These are phyloP conservation scores for Viola pubescens DNA, from an alignment of 441 rosid species.

Conservation along the genomic window DNA sequence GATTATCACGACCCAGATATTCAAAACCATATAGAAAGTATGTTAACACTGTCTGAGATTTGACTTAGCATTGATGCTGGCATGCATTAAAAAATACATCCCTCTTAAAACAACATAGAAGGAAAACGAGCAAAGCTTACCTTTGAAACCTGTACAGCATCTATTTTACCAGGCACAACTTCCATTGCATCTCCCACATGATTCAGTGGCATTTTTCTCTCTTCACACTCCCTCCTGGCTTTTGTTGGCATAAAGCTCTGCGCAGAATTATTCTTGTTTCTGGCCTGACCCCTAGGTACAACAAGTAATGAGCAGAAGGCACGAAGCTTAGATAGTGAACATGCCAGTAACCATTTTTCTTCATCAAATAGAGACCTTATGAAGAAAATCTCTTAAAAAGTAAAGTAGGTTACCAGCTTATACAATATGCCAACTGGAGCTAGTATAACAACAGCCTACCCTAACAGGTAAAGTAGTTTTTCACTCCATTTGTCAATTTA, in stretches of 20 bases:
- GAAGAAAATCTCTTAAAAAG: too few relatives aligned
- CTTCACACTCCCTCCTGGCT: conserved; percentile 28
- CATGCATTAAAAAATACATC: not conserved
- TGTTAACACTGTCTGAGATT: too few relatives aligned
- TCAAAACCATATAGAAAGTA: too few relatives aligned
- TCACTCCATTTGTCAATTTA: too few relatives aligned
- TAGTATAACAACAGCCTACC: not conserved
- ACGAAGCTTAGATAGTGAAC: too few relatives aligned
- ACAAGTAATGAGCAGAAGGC: conserved; percentile 10
- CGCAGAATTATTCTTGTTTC: conserved; percentile 24
- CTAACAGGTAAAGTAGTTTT: not conserved
- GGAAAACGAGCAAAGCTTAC: conserved; percentile 15
- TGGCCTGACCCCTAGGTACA: conserved; percentile 30
- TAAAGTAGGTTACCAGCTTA: too few relatives aligned
- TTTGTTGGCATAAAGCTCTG: conserved; percentile 22
- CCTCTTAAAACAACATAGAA: not conserved
- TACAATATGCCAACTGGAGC: too few relatives aligned
- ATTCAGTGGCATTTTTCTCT: conserved; percentile 13
- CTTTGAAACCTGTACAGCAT: conserved; percentile 14
- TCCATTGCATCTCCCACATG: conserved; percentile 19
- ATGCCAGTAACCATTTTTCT: too few relatives aligned
- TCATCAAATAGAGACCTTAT: too few relatives aligned
- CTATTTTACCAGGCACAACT: conserved; percentile 26
- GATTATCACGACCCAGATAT: too few relatives aligned
- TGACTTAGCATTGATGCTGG: too few relatives aligned